Evolutionary conservation across 345 rosid genomes (phyloP).

Genomic region (Geranium brycei): DNA sequence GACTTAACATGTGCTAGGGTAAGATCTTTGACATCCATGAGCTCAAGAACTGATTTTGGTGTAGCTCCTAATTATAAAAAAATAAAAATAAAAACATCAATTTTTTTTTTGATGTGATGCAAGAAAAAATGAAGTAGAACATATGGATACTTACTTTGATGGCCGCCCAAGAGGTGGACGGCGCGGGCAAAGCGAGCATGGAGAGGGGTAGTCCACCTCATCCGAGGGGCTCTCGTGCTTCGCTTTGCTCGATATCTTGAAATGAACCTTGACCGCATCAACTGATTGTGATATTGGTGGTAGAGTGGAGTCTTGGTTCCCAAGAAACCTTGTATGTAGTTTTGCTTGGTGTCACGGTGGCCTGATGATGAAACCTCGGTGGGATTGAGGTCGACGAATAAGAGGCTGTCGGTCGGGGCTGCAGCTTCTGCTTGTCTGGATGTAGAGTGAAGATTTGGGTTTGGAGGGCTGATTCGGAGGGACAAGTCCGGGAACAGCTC

Average conservation of each 20-base stretch:
- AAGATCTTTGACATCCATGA: slow-evolving; percentile 99
- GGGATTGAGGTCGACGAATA: no score
- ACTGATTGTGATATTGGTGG: no score
- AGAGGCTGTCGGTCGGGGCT: no score
- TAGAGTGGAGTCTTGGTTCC: no score
- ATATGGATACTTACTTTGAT: slow-evolving; percentile 26
- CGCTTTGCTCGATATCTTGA: slow-evolving; percentile 39
- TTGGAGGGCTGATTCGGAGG: slow-evolving; percentile 46
- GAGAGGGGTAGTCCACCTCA: slow-evolving; percentile 45
- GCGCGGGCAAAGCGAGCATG: slow-evolving; percentile 36
- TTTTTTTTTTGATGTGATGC: no score
- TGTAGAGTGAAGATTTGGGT: slow-evolving; percentile 2
- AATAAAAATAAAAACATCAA: not conserved
- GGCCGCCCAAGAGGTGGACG: slow-evolving; percentile 44
- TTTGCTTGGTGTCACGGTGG: no score
- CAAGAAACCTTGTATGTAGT: no score
- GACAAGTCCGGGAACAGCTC: slow-evolving; percentile 25
- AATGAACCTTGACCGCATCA: slow-evolving; percentile 31
- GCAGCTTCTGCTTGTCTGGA: no score
- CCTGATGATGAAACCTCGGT: no score
- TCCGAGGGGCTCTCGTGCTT: slow-evolving; percentile 72
- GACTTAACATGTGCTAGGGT: slow-evolving; percentile 98
- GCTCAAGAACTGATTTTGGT: slow-evolving; percentile 95
- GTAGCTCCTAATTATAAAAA: slow-evolving; percentile 57
- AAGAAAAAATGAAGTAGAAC: not conserved